These are phyloP conservation scores for Warburgia ugandensis DNA, from an alignment of 164 flowering plant genomes.

Conservation along the genomic window DNA sequence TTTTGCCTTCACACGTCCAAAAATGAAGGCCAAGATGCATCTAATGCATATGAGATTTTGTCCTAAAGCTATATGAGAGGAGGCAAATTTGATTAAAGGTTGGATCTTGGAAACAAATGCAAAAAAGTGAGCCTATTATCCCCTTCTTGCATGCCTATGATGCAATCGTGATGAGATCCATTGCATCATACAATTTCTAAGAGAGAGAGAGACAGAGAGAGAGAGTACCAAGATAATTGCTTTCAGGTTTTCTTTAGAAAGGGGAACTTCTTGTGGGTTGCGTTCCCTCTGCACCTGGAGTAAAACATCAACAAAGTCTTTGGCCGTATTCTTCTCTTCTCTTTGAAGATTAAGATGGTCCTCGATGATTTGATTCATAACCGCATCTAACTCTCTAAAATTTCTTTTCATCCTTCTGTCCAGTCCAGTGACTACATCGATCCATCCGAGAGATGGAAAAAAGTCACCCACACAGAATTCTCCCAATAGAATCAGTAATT, in stretches of 20 bases:
- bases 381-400: slow-evolving; percentile 17
- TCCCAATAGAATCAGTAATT: background rate
- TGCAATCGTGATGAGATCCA: too few species aligned
- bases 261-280: background rate
- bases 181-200: too few species aligned
- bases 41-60: too few species aligned
- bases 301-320: slow-evolving; percentile 35
- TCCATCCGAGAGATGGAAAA: slow-evolving; percentile 5
- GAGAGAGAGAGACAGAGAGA: too few species aligned
- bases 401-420: background rate
- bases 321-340: slow-evolving; percentile 7
- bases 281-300: slow-evolving; percentile 23
- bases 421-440: slow-evolving; percentile 2
- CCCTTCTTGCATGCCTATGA: too few species aligned
- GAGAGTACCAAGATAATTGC: slow-evolving; percentile 29
- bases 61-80: too few species aligned
- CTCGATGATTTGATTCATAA: slow-evolving; percentile 22
- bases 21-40: too few species aligned
- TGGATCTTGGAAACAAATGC: too few species aligned
- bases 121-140: too few species aligned
- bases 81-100: too few species aligned
- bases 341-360: slow-evolving; percentile 19
- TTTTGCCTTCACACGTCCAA: too few species aligned
- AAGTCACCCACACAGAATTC: slow-evolving; percentile 7
- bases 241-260: slow-evolving; percentile 22